Evolutionary conservation across 2,329 filamentous ascomycete species (phyloP).

Genomic region (Alternaria dauci): DNA sequence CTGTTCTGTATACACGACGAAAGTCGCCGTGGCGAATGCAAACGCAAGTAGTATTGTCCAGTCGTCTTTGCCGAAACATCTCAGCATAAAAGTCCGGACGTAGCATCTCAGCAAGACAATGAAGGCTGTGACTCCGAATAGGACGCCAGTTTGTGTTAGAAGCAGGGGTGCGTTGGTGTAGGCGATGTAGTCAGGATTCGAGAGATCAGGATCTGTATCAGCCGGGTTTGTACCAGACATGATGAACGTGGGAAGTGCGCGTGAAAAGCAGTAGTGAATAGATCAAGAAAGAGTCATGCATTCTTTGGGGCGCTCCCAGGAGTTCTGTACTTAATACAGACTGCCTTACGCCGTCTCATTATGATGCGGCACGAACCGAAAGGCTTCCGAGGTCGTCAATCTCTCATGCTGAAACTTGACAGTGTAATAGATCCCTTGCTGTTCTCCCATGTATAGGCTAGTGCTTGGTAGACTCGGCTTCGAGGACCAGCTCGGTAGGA

Average conservation of each 20-base stretch:
- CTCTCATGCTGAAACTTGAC: neutral
- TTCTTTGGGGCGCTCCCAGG: neutral
- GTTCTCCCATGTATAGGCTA: neutral
- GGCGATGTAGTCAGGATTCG: slow-evolving; percentile 30
- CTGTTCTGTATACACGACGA: slow-evolving; percentile 53
- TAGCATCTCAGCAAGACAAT: slow-evolving; percentile 55
- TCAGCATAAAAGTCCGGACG: slow-evolving; percentile 59
- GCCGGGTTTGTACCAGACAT: neutral
- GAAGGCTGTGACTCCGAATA: slow-evolving; percentile 52
- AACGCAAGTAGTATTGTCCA: slow-evolving; percentile 55
- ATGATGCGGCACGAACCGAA: neutral
- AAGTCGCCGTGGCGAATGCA: slow-evolving; percentile 3
- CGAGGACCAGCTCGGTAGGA: neutral
- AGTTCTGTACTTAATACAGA: neutral
- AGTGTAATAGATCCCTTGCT: neutral
- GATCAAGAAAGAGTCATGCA: neutral
- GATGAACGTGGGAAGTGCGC: neutral
- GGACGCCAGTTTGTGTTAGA: slow-evolving; percentile 51
- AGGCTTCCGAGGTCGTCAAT: neutral
- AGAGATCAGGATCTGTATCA: neutral
- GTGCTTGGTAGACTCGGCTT: neutral
- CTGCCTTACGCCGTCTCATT: neutral
- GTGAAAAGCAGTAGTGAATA: neutral
- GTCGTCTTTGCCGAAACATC: slow-evolving; percentile 61
- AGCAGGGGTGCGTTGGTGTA: slow-evolving; percentile 51